Evolutionary conservation across 352 stramenopile genomes (phyloP).

Genomic region (Phytophthora cryptogea): DNA sequence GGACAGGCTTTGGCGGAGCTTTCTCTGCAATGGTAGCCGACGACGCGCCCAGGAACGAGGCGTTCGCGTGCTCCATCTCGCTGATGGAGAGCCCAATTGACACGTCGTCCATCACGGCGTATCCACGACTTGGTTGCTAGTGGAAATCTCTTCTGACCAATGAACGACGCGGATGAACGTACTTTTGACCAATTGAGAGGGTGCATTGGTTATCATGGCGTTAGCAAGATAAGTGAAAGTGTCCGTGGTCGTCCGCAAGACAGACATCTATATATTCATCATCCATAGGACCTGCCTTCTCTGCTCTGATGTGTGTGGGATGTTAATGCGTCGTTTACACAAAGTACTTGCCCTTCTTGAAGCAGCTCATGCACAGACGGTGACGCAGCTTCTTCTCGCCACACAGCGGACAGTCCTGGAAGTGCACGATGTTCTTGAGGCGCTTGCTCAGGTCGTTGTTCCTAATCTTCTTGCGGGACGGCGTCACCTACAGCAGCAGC

Average conservation of each 20-base stretch:
- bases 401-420: conserved; percentile 83
- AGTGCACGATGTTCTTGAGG: conserved; percentile 91
- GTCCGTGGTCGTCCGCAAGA: conserved; percentile 14
- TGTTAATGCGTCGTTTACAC: conserved; percentile 46
- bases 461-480: conserved; percentile 84
- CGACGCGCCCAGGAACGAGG: conserved; percentile 33
- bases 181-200: conserved; percentile 22
- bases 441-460: conserved; percentile 90
- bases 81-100: conserved; percentile 37
- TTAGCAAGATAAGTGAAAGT: neutral
- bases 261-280: conserved; percentile 45
- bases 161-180: conserved; percentile 7
- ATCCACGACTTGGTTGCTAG: conserved; percentile 1
- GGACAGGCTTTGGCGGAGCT: conserved; percentile 2
- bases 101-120: conserved; percentile 36
- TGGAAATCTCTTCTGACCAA: conserved; percentile 27
- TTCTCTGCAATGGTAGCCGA: conserved; percentile 1
- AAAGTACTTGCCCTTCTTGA: conserved; percentile 93
- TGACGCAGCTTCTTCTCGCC: conserved; percentile 89
- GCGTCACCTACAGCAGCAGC: conserved; percentile 67
- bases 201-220: neutral
- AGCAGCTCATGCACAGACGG: conserved; percentile 90
- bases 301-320: conserved; percentile 9
- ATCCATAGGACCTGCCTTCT: conserved; percentile 1
- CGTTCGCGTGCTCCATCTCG: conserved; percentile 40